These are phyloP conservation scores for Schizonepeta tenuifolia DNA, from an alignment of 257 asterid genomes.

Conservation along the genomic window DNA sequence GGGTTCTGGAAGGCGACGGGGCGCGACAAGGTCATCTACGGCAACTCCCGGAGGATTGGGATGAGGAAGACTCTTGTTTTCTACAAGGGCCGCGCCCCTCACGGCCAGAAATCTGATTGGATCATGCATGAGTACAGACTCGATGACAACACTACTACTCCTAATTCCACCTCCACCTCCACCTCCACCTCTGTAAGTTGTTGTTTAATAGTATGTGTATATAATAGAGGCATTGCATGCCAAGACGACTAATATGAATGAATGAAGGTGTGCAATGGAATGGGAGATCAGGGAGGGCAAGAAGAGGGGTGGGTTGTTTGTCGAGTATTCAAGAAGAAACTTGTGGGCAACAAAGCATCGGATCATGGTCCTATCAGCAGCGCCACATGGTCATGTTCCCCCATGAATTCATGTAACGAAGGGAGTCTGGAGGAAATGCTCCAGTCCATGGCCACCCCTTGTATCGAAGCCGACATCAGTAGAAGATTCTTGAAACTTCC, in stretches of 20 bases:
- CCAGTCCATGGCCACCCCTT: slow-evolving; percentile 36
- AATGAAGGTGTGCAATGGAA: slow-evolving; percentile 36
- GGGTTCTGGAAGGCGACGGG: slow-evolving; percentile 85
- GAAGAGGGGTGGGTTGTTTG: slow-evolving; percentile 76
- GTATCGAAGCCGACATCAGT: slow-evolving; percentile 6
- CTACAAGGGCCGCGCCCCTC: slow-evolving; percentile 77
- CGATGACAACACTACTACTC: slow-evolving; percentile 30
- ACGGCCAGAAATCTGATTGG: slow-evolving; percentile 69
- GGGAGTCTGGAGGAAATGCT: slow-evolving; percentile 53
- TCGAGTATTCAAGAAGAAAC: slow-evolving; percentile 66
- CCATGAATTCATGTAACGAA: slow-evolving; percentile 27
- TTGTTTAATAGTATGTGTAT: no score
- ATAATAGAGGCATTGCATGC: no score
- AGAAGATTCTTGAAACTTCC: slow-evolving; percentile 48
- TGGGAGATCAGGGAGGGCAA: slow-evolving; percentile 32
- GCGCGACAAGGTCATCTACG: slow-evolving; percentile 62
- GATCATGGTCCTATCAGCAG: slow-evolving; percentile 11
- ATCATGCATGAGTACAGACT: slow-evolving; percentile 71
- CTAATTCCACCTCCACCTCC: not conserved
- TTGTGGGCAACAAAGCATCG: slow-evolving; percentile 31
- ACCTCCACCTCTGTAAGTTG: not conserved
- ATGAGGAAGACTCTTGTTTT: slow-evolving; percentile 76
- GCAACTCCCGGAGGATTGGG: slow-evolving; percentile 48
- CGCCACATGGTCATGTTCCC: not conserved
- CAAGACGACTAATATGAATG: no score